Conservation (phyloP, 306 rosid species). For the Malus asiatica region DNA sequence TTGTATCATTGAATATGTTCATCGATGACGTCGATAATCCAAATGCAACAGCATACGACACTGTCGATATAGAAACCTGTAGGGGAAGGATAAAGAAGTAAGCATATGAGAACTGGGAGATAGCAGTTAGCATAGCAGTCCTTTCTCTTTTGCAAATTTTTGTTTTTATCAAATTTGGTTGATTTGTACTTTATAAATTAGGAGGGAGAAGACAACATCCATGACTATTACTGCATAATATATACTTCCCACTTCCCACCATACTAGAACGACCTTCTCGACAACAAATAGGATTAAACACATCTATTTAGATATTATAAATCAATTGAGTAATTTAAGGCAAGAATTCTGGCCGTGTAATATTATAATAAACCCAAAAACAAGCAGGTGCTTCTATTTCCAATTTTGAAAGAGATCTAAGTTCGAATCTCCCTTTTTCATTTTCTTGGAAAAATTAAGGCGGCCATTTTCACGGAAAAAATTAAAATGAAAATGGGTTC, state of each 20-base stretch:
- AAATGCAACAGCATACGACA: constrained; percentile 9
- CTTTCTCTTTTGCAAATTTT: background rate
- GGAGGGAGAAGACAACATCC: background rate
- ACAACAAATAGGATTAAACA: too few species aligned
- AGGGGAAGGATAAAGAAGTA: constrained; percentile 12
- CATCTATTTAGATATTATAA: too few species aligned
- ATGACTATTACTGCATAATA: background rate
- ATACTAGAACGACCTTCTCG: constrained; percentile 19
- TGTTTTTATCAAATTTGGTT: background rate
- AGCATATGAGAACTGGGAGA: constrained; percentile 1
- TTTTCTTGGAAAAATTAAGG: too few species aligned
- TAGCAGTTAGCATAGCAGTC: background rate
- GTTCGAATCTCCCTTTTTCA: too few species aligned
- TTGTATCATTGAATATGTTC: constrained; percentile 1
- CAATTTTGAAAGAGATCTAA: too few species aligned
- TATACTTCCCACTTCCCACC: background rate
- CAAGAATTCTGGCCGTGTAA: too few species aligned
- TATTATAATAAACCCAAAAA: too few species aligned
- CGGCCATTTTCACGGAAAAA: too few species aligned
- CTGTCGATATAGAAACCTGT: constrained; percentile 51
- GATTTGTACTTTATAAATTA: background rate
- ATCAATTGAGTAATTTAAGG: too few species aligned
- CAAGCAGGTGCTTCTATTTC: too few species aligned
- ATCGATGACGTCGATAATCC: background rate
- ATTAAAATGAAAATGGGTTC: background rate